A percentile compares a stretch with the other conserved stretches of the same genome.
These are phyloP conservation scores for Aegilops speltoides DNA, from an alignment of 176 grass and related monocot species.

Conservation along the genomic window DNA sequence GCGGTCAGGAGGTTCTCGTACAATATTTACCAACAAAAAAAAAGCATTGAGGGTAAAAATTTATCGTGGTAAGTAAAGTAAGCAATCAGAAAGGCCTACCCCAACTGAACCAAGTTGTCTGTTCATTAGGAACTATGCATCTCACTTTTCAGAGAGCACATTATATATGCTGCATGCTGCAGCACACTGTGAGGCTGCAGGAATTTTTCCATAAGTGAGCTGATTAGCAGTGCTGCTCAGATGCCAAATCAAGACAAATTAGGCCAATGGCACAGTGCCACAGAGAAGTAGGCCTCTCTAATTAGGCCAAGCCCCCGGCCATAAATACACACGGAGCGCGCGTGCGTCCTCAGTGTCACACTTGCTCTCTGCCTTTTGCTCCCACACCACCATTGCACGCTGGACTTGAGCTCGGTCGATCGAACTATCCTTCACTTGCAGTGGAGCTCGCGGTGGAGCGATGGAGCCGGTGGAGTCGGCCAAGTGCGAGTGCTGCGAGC, in stretches of 20 bases:
- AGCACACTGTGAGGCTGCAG: not conserved
- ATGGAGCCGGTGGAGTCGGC: slow-evolving; percentile 73
- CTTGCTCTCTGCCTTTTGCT: not conserved
- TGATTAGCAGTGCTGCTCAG: not conserved
- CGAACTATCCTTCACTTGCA: not conserved
- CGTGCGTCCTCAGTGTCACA: not conserved
- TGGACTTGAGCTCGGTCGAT: not conserved
- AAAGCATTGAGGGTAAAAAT: no score
- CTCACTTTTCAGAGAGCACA: no score
- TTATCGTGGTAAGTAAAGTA: no score
- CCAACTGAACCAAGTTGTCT: no score
- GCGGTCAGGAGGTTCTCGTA: no score
- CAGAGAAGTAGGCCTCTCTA: not conserved
- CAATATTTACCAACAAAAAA: no score
- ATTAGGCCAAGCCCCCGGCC: not conserved
- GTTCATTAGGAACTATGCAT: no score
- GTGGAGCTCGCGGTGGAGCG: not conserved
- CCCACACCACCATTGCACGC: not conserved
- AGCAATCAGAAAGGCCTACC: no score
- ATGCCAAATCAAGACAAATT: not conserved
- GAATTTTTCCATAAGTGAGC: not conserved
- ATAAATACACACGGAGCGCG: slow-evolving; percentile 6
- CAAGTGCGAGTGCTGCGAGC: slow-evolving; percentile 80
- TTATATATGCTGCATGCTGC: no score
- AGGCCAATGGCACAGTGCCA: not conserved